Percentiles rank a stretch among this genome's conserved stretches.
phyloP scores from a whole-genome alignment of 2,329 filamentous ascomycete genomes.

The Penicillium sp. region DNA sequence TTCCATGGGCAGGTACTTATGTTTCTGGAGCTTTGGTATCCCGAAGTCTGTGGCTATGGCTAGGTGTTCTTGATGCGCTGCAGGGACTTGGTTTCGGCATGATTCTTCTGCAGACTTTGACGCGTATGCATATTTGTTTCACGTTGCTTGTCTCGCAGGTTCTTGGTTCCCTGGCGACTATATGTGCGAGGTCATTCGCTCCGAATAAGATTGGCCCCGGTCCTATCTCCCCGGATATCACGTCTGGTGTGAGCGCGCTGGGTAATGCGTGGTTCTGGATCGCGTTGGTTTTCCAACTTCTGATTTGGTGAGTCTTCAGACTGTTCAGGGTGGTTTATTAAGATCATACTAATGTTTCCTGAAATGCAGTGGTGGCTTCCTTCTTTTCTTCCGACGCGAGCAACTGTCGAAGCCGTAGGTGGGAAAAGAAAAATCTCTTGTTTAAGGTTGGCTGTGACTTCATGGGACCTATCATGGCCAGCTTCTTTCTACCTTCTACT shows the following conservation, averaged over 20 bases:
- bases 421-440: neutral
- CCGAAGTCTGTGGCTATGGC: constrained; percentile 61
- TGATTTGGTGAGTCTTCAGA: constrained; percentile 52
- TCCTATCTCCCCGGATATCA: constrained; percentile 59
- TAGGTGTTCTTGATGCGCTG: constrained; percentile 60
- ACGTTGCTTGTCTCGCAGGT: constrained; percentile 59
- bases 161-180: constrained; percentile 58
- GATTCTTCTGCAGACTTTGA: constrained; percentile 62
- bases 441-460: neutral
- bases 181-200: constrained; percentile 56
- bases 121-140: constrained; percentile 60
- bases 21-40: constrained; percentile 54
- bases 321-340: constrained; percentile 15
- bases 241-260: constrained; percentile 45
- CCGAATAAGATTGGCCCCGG: constrained; percentile 60
- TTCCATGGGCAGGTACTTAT: constrained; percentile 59
- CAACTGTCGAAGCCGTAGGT: constrained; percentile 42
- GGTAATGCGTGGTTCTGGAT: constrained; percentile 59
- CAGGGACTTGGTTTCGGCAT: constrained; percentile 65
- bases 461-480: neutral
- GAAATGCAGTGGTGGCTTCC: constrained; percentile 34
- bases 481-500: neutral
- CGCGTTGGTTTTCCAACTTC: constrained; percentile 53
- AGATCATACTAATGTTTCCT: neutral
- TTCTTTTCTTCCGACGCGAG: constrained; percentile 45